Evolutionary conservation across 108 stramenopile genomes (phyloP).

Genomic region (Skeletonema costatum): DNA sequence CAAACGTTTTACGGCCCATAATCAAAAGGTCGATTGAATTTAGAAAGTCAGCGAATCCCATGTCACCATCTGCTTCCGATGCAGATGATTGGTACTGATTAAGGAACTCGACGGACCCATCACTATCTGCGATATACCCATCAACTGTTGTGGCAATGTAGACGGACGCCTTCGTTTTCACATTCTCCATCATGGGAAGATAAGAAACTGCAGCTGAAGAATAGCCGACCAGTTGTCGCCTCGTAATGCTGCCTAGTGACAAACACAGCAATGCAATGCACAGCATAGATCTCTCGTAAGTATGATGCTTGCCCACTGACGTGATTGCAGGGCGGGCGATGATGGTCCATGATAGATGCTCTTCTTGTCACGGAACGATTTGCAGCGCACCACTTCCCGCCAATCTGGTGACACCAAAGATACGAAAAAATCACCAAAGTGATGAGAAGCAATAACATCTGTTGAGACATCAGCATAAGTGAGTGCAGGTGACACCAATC

Average conservation of each 20-base stretch:
- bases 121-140: slow-evolving; percentile 50
- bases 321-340: too few relatives aligned
- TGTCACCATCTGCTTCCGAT: slow-evolving; percentile 36
- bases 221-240: neutral
- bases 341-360: too few relatives aligned
- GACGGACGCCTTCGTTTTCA: slow-evolving; percentile 40
- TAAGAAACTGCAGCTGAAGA: neutral
- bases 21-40: slow-evolving; percentile 48
- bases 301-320: too few relatives aligned
- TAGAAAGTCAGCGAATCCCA: slow-evolving; percentile 55
- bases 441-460: neutral
- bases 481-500: neutral
- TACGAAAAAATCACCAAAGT: neutral
- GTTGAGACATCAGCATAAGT: neutral
- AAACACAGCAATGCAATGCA: neutral
- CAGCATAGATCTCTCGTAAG: neutral
- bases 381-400: neutral
- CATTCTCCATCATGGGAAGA: neutral
- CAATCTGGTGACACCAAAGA: neutral
- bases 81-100: slow-evolving; percentile 32
- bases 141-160: slow-evolving; percentile 53
- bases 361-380: too few relatives aligned
- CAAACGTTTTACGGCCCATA: slow-evolving; percentile 65
- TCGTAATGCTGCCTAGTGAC: neutral
- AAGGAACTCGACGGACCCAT: slow-evolving; percentile 51